Base-by-base conservation (phyloP, 139 green algal species). In the Zygnema cylindricum region DNA sequence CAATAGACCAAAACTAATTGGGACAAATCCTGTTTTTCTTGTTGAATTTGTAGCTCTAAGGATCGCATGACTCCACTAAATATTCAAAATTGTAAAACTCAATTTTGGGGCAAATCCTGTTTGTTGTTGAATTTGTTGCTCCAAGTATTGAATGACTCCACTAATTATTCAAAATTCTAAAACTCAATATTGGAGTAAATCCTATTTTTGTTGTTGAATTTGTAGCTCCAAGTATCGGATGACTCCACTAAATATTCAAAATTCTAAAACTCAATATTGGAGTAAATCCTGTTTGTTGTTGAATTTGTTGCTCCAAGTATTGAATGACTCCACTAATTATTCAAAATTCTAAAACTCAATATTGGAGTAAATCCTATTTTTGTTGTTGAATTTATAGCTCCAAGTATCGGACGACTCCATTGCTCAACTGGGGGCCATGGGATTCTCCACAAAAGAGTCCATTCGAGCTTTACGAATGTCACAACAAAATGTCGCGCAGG, bases 321-420 rank as follows among this genome's bases (percentile, higher is more conserved):
- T 35, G 30, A 30, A 35, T 25, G 30, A 35, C 57, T 35, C 30
- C 57, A 30, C 57, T 30, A 35, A 30, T 73, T 25, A 30, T 73
- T 16, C 83, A n/a, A n/a, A 30, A 25, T 30, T 73, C 30, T 30
- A 25, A 35, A 30, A 25, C 57, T 73, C 30, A 25, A 25, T 73
- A 30, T 30, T 30, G 25, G 57, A 25, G 30, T 73, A 30, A 25
- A 73, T 73, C 57, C 57, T 73, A 30, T 30, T 30, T 73, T 25
- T 30, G 30, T 73, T 25, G 30, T 30, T 25, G 57, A 73, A 30
- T 25, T 30, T 73, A 30, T 35, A 92, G 84, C 85, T n/a, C 38
- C 91, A 95, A 89, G 88, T 96, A 35, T 92, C 93, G n/a, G 91
- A 95, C 42, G 82, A 92, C 16, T 25, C 86, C 21, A 89, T 96